These are phyloP conservation scores for Podospora conica DNA, from an alignment of 495 filamentous ascomycete species.

Conservation along the genomic window DNA sequence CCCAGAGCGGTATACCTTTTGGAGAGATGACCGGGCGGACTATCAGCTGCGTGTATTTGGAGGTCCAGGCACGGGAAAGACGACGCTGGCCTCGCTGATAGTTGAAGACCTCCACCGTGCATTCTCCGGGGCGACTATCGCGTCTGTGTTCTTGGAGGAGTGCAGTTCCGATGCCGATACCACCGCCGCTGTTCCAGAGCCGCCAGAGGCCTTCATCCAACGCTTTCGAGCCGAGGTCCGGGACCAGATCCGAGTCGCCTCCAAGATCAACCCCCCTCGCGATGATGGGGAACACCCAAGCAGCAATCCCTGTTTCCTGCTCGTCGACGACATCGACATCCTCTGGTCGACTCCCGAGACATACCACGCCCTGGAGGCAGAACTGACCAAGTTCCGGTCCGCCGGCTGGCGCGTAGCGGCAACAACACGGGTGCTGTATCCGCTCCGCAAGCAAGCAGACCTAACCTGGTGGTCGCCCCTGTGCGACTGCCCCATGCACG, in stretches of 20 bases:
- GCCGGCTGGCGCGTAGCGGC: not conserved
- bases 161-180: not conserved
- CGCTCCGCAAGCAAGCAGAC: not conserved
- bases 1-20: not conserved
- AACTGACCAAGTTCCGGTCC: not conserved
- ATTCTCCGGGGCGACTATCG: not conserved
- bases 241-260: not conserved
- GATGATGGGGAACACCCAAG: not conserved
- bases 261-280: too few species aligned
- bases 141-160: not conserved
- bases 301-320: not conserved
- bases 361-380: not conserved
- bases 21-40: not conserved
- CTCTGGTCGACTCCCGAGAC: not conserved
- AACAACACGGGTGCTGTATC: not conserved
- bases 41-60: not conserved
- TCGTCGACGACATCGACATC: not conserved
- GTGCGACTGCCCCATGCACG: not conserved
- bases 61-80: not conserved
- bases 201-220: not conserved
- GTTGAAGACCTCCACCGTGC: not conserved
- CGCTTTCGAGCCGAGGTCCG: not conserved
- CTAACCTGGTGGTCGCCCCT: not conserved
- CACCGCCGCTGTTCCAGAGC: not conserved
- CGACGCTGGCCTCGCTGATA: not conserved